Base-by-base conservation (phyloP, 208 protist species). In the Trypanosomatidae sp. region DNA sequence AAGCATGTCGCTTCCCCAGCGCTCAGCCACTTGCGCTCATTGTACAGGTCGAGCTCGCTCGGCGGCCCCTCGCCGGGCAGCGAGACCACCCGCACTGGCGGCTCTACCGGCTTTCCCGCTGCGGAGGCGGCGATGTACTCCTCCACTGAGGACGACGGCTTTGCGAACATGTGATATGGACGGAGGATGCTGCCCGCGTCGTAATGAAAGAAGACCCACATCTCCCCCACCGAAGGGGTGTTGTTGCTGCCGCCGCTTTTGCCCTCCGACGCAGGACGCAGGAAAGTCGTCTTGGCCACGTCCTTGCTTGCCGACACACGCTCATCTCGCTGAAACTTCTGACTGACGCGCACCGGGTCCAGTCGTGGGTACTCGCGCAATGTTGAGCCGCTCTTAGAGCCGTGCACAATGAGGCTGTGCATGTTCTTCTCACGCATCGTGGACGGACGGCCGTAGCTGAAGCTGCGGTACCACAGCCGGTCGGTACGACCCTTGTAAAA, bases 141-240 rank as follows among this genome's bases (percentile, higher is more conserved):
- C 69, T 94, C 92, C 22, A 91, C 85, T 19, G 85, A 88, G 46
- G 87, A 88, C 12, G 82, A 77, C 0, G 74, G 73, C 79, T 94
- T 96, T 44, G 85, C 79, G 76, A 91, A 96, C 82, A 95, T 89
- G 73, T 88, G 89, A 66, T 88, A 94, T 33, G 91, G 90, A 0
- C 85, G 89, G 13, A 95, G 89, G 33, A 97, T 88, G 66, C 90
- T 92, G 68, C 74, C 82, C 22, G 76, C 76, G 3, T 76, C 69
- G 76, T 93, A 95, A 47, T 97, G 93, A 62, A 95, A 97, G 69
- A 89, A 89, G 12, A 96, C 77, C 85, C 89, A 93, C 86, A 97
- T 94, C 66, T 96, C 88, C 17, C 90, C 87, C 36, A 74, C 68
- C 33, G 62, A 69, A 12, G 71, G 46, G 46, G 22, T 66, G 46